phyloP scores from a whole-genome alignment of 2,329 filamentous ascomycete genomes.

The Xylaria sp. region DNA sequence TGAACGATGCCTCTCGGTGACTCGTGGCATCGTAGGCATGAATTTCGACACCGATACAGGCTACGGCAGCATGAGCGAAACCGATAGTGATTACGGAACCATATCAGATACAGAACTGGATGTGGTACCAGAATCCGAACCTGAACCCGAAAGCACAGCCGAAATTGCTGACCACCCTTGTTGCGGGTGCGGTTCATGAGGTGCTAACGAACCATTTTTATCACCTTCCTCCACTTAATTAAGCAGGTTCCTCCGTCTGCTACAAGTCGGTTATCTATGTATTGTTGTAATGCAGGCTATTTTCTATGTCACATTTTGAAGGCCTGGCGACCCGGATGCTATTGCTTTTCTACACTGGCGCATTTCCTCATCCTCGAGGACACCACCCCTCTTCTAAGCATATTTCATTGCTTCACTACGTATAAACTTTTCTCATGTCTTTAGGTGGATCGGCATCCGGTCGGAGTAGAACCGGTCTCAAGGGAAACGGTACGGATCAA shows the following conservation, averaged over 20 bases:
- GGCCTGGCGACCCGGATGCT: background rate
- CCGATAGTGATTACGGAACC: conserved; percentile 23
- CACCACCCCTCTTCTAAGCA: conserved; percentile 4
- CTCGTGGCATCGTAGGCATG: conserved; percentile 64
- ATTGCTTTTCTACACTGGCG: background rate
- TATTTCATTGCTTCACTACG: conserved; percentile 17
- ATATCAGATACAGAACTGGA: conserved; percentile 17
- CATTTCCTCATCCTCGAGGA: conserved; percentile 1
- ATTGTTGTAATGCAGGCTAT: conserved; percentile 9
- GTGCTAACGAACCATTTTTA: background rate
- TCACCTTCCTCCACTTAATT: background rate
- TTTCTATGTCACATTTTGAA: conserved; percentile 4
- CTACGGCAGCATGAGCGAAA: conserved; percentile 54
- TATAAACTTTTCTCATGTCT: conserved; percentile 22
- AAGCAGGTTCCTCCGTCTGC: background rate
- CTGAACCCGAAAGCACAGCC: conserved; percentile 3
- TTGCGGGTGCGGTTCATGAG: conserved; percentile 21
- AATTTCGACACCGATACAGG: conserved; percentile 60
- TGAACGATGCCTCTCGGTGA: conserved; percentile 60
- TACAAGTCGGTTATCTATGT: conserved; percentile 9
- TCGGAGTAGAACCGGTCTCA: conserved; percentile 13
- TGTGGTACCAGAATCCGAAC: background rate
- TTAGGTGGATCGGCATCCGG: conserved; percentile 3
- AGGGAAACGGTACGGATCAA: conserved; percentile 23
- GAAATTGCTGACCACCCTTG: conserved; percentile 4